phyloP scores from a whole-genome alignment of 2,329 filamentous ascomycete species.

The Tolypocladium album region DNA sequence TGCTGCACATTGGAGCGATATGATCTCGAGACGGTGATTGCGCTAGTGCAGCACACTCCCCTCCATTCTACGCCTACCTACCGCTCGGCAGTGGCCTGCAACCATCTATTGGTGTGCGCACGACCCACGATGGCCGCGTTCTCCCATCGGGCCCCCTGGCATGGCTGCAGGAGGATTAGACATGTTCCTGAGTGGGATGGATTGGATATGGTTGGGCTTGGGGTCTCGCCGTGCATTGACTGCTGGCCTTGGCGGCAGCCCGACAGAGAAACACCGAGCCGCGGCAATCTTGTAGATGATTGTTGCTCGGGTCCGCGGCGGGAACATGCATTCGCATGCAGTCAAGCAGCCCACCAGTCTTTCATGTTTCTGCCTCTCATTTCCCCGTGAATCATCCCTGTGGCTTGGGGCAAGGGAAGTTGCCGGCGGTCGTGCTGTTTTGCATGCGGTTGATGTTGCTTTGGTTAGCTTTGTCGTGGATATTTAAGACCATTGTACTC shows the following conservation, averaged over 20 bases:
- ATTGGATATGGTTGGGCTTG: not conserved
- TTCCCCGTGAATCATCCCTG: conserved; percentile 6
- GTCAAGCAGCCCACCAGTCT: not conserved
- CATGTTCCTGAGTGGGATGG: conserved; percentile 2
- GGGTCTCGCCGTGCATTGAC: too few relatives aligned
- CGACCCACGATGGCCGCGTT: not conserved
- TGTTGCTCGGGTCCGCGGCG: conserved; percentile 1
- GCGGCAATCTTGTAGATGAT: not conserved
- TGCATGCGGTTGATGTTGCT: not conserved
- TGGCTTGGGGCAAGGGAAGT: not conserved
- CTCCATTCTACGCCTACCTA: not conserved
- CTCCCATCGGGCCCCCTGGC: not conserved
- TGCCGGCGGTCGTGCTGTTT: not conserved
- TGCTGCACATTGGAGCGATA: not conserved
- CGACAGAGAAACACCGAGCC: not conserved
- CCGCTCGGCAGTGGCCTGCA: not conserved
- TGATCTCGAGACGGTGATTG: conserved; percentile 1
- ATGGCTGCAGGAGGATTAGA: conserved; percentile 4
- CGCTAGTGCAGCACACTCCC: conserved; percentile 2
- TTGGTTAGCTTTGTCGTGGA: not conserved
- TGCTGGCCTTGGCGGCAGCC: not conserved
- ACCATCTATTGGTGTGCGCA: not conserved
- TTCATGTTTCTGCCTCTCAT: conserved; percentile 7
- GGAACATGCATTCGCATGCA: not conserved
- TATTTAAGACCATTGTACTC: conserved; percentile 11